Percentiles rank a stretch among this genome's conserved stretches.
phyloP scores from a whole-genome alignment of 352 stramenopile species.

The Globisporangium nagaii region DNA sequence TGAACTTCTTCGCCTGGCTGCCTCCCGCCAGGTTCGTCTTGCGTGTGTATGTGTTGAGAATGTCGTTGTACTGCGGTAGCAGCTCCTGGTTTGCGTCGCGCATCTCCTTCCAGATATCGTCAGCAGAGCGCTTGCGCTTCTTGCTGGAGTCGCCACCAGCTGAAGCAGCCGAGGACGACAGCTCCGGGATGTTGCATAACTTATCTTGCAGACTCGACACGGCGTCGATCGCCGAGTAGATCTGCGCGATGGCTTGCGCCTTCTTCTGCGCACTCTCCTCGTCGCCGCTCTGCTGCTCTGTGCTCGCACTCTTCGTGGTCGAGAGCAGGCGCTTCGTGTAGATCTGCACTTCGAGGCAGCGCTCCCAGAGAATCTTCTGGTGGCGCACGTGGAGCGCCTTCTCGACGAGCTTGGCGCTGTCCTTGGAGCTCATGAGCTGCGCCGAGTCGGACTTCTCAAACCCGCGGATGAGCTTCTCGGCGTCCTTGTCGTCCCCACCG shows the following conservation, averaged over 20 bases:
- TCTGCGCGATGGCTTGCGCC: conserved; percentile 27
- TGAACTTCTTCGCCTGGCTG: conserved; percentile 82
- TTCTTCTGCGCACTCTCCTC: conserved; percentile 30
- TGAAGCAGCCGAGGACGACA: conserved; percentile 21
- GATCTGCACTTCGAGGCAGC: conserved; percentile 81
- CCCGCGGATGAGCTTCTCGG: conserved; percentile 69
- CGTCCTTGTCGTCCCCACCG: conserved; percentile 45
- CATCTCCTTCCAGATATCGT: conserved; percentile 55
- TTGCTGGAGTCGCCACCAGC: conserved; percentile 20
- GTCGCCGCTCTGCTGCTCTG: conserved; percentile 2
- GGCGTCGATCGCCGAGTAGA: conserved; percentile 61
- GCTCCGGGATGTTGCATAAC: conserved; percentile 61
- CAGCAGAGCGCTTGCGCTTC: conserved; percentile 59
- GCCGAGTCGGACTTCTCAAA: conserved; percentile 78
- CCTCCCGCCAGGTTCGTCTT: conserved; percentile 65
- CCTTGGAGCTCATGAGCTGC: conserved; percentile 64
- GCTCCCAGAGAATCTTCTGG: conserved; percentile 83
- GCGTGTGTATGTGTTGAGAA: conserved; percentile 75
- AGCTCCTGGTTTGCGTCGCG: conserved; percentile 29
- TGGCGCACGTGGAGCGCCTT: conserved; percentile 77
- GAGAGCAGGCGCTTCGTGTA: conserved; percentile 75
- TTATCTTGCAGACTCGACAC: conserved; percentile 55
- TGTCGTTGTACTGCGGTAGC: conserved; percentile 74
- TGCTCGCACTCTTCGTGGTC: conserved; percentile 26
- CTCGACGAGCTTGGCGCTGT: conserved; percentile 71